Percentiles rank a stretch among this genome's conserved stretches.
These are phyloP conservation scores for Zymoseptoria pseudotritici DNA, from an alignment of 2,329 filamentous ascomycete species.

Conservation along the genomic window DNA sequence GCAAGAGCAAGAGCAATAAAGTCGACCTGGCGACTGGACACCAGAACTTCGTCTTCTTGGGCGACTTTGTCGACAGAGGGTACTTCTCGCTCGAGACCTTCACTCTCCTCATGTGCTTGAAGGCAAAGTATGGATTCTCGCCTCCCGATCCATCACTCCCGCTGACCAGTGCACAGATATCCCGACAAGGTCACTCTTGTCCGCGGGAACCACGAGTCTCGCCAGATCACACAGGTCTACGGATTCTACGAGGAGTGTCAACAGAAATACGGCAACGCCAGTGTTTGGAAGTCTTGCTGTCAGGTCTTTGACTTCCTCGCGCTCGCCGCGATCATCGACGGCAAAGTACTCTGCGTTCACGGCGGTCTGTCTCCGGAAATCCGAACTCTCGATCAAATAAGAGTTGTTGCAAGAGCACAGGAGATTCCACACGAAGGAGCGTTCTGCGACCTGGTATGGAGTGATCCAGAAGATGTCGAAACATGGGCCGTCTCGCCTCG, in stretches of 20 bases:
- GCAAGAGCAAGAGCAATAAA: slow-evolving; percentile 27
- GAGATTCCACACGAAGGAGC: slow-evolving; percentile 72
- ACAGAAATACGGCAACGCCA: slow-evolving; percentile 69
- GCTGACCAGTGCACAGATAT: slow-evolving; percentile 41
- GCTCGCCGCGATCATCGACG: slow-evolving; percentile 65
- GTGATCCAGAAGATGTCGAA: slow-evolving; percentile 62
- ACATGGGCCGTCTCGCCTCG: slow-evolving; percentile 61
- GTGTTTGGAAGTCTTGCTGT: slow-evolving; percentile 72
- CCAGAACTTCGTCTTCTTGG: slow-evolving; percentile 65
- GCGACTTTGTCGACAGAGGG: slow-evolving; percentile 67
- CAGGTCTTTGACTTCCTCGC: slow-evolving; percentile 73
- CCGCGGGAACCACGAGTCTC: slow-evolving; percentile 67
- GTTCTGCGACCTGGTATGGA: slow-evolving; percentile 72
- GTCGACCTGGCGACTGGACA: slow-evolving; percentile 45
- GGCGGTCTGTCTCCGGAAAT: slow-evolving; percentile 67
- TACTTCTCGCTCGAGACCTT: slow-evolving; percentile 70
- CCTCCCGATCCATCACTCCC: not conserved
- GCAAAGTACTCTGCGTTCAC: slow-evolving; percentile 66
- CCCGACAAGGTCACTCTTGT: slow-evolving; percentile 66
- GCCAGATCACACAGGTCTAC: slow-evolving; percentile 71
- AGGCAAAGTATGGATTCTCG: slow-evolving; percentile 53
- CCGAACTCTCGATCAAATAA: slow-evolving; percentile 66
- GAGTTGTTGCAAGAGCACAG: slow-evolving; percentile 65
- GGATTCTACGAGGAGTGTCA: slow-evolving; percentile 73
- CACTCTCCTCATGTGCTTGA: slow-evolving; percentile 64